Percentiles rank a stretch among this genome's conserved stretches.
phyloP scores from a whole-genome alignment of 139 green algal genomes.

The Haematococcus sp. region DNA sequence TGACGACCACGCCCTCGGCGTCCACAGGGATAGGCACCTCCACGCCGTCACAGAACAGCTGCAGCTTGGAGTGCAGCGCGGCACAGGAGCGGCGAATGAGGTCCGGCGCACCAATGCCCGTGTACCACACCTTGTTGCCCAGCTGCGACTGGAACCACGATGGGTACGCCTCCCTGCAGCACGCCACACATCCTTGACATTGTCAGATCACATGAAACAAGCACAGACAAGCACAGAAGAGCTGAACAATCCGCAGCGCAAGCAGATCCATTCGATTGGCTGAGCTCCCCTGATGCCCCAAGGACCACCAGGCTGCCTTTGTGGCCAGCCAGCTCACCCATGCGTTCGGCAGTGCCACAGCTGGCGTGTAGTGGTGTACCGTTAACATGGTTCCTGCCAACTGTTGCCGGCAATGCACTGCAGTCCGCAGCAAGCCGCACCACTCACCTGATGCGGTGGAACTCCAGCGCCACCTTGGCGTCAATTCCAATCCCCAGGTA shows the following conservation, averaged over 20 bases:
- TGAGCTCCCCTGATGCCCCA: neutral
- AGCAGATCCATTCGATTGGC: neutral
- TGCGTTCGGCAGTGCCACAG: too few relatives aligned
- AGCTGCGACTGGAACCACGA: conserved; percentile 57
- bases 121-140: conserved; percentile 75
- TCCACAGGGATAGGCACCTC: conserved; percentile 51
- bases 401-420: too few relatives aligned
- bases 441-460: conserved; percentile 48
- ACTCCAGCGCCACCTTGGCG: conserved; percentile 72
- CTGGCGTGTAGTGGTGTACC: too few relatives aligned
- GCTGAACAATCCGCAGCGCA: too few relatives aligned
- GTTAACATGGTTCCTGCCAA: too few relatives aligned
- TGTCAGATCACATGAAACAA: neutral
- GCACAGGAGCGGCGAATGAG: conserved; percentile 59
- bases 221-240: too few relatives aligned
- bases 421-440: too few relatives aligned
- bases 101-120: conserved; percentile 66
- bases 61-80: conserved; percentile 52
- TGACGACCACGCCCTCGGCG: conserved; percentile 68
- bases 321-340: too few relatives aligned
- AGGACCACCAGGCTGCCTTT: too few relatives aligned
- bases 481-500: conserved; percentile 82
- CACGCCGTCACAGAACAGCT: conserved; percentile 67
- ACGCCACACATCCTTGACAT: neutral
- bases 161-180: conserved; percentile 36